Evolutionary conservation across 2,329 filamentous ascomycete species (phyloP).

Genomic region (Talaromyces atroroseus): DNA sequence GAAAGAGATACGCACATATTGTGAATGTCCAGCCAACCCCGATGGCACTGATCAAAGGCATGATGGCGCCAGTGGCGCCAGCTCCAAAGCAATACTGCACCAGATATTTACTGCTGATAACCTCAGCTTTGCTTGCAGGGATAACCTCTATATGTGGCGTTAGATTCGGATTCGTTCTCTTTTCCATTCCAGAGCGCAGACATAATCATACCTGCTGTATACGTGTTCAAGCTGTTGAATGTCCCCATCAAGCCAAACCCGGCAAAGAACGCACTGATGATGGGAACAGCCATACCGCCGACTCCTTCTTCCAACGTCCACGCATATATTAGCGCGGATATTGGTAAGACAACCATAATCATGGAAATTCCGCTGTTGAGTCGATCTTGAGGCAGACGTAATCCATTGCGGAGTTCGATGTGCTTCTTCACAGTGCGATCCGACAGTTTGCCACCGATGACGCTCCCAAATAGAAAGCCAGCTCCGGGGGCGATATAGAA

Average conservation of each 20-base stretch:
- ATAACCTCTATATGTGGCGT: conserved; percentile 35
- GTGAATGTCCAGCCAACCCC: conserved; percentile 79
- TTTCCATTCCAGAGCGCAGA: not conserved
- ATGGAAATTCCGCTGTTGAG: conserved; percentile 55
- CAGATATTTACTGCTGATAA: conserved; percentile 75
- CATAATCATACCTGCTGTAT: conserved; percentile 36
- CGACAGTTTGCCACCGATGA: conserved; percentile 64
- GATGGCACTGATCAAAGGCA: conserved; percentile 65
- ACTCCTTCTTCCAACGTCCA: conserved; percentile 55
- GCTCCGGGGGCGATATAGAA: conserved; percentile 70
- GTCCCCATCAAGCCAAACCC: conserved; percentile 68
- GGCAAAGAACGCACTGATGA: conserved; percentile 67
- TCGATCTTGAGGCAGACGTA: conserved; percentile 63
- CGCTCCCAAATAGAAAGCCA: conserved; percentile 64
- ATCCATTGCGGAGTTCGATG: conserved; percentile 53
- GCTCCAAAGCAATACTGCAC: conserved; percentile 71
- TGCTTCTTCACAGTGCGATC: conserved; percentile 61
- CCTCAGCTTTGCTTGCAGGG: conserved; percentile 55
- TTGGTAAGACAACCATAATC: conserved; percentile 54
- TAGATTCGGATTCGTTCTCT: not conserved
- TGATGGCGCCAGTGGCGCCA: conserved; percentile 61
- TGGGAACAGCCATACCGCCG: conserved; percentile 54
- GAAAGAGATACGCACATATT: conserved; percentile 45
- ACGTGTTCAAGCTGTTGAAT: conserved; percentile 70
- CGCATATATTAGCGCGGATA: conserved; percentile 62